Evolutionary conservation across 2,329 filamentous ascomycete species (phyloP), one percentile per base, ranked within the genome.

Genomic region (Trichoderma sp.): DNA sequence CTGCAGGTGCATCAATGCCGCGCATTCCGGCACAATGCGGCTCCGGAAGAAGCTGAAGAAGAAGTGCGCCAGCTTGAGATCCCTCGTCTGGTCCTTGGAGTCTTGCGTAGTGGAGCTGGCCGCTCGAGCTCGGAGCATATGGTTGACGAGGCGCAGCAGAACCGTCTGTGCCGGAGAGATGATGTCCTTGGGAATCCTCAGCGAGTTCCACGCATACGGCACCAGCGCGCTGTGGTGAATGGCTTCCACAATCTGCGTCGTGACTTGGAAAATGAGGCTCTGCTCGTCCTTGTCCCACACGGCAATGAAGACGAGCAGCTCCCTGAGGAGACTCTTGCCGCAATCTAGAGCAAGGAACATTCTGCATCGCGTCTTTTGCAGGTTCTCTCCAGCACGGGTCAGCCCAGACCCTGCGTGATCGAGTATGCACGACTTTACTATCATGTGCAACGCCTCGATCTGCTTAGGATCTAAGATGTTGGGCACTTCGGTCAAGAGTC

Each of bases 391-490:
- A 14, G 84, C 84, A 10, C 81, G 77, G 51, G 88, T 90, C 7
- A 87, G 79, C 0, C 88, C 87, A 68, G 90, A 89, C 66, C 90
- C 91, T 66, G 86, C 83, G n/a, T 87, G 88, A 71, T 96, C 91
- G 24, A 97, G 87, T 61, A 98, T 96, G 68, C 93, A 96, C 15
- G 92, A 93, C 80, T 97, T 97, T 72, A 98, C 90, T 66, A 97
- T 96, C 93, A 97, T 97, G 63, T 96, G 94, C 61, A 98, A 80
- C 6, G 95, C 93, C 77, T 98, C 94, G 62, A 97, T 97, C 77
- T 98, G 94, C 64, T 93, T 93, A 0, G 94, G 94, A 50, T 96
- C 93, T 34, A 98, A 82, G 44, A 97, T 96, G 69, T 98, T 90
- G 34, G 94, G 94, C 14, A 98, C 92, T 75, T 98, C 94, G 0